A percentile compares a stretch with the other conserved stretches of the same genome.
phyloP scores from a whole-genome alignment of 78 protist genomes.

The Planoprotostelium fungivorum region DNA sequence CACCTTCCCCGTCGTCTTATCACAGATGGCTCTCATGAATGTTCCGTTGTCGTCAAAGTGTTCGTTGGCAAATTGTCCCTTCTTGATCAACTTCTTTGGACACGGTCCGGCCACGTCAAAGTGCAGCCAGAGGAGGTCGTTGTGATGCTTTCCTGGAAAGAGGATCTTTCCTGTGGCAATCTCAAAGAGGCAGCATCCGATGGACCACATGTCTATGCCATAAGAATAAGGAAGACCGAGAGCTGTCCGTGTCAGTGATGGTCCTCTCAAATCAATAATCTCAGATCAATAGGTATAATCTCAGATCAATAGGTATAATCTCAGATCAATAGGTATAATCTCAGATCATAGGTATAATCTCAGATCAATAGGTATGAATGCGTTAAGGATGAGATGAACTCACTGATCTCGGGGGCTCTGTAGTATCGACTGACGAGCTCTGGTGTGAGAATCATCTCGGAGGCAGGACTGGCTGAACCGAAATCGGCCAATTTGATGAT shows the following conservation, averaged over 20 bases:
- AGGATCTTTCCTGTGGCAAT: conserved; percentile 84
- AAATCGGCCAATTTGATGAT: conserved; percentile 79
- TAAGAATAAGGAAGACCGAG: conserved; percentile 73
- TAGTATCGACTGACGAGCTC: conserved; percentile 84
- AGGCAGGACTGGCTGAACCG: conserved; percentile 77
- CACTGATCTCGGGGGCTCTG: conserved; percentile 91
- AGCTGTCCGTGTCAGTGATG: conserved; percentile 20
- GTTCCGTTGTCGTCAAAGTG: conserved; percentile 63
- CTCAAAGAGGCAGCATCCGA: conserved; percentile 86
- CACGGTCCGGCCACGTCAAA: conserved; percentile 59
- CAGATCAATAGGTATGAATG: neutral
- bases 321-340: neutral
- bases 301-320: neutral
- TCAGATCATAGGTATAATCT: neutral
- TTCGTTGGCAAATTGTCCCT: conserved; percentile 20
- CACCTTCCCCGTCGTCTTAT: conserved; percentile 36
- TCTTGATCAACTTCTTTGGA: conserved; percentile 50
- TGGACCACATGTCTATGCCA: conserved; percentile 89
- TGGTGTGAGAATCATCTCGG: conserved; percentile 76
- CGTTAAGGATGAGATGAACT: conserved; percentile 5
- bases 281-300: neutral
- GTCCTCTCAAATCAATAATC: neutral
- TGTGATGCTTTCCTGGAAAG: conserved; percentile 90
- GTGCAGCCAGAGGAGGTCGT: conserved; percentile 83
- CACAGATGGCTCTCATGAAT: conserved; percentile 56